Percentiles rank a stretch among this genome's conserved stretches.
Evolutionary conservation across 1,284 basidiomycete genomes (phyloP).

Genomic region (Austroboletus rostrupii): DNA sequence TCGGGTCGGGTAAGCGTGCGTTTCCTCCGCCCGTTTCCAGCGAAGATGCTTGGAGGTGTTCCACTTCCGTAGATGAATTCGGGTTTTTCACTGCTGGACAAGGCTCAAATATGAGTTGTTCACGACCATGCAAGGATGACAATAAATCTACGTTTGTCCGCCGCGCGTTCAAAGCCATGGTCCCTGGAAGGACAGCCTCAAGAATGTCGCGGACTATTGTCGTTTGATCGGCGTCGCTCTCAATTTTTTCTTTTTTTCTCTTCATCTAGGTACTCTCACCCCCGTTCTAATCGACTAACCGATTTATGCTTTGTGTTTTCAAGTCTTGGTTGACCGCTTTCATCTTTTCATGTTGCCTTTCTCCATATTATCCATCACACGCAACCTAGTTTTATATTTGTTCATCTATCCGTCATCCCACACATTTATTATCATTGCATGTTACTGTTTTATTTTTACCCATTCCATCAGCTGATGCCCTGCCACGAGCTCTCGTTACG

Average conservation of each 20-base stretch:
- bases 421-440: constrained; percentile 17
- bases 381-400: background rate
- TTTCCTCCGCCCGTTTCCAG: constrained; percentile 69
- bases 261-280: background rate
- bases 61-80: constrained; percentile 51
- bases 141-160: constrained; percentile 51
- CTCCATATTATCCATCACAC: constrained; percentile 21
- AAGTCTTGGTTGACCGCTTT: constrained; percentile 4
- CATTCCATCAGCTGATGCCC: constrained; percentile 10
- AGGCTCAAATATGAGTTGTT: constrained; percentile 18
- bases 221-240: constrained; percentile 13
- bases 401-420: constrained; percentile 2
- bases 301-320: constrained; percentile 17
- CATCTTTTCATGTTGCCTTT: constrained; percentile 12
- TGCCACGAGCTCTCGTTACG: constrained; percentile 19
- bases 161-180: constrained; percentile 65
- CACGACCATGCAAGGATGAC: constrained; percentile 40
- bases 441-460: constrained; percentile 3
- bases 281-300: constrained; percentile 14
- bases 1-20: constrained; percentile 46
- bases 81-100: constrained; percentile 41
- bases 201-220: constrained; percentile 39
- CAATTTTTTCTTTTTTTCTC: background rate
- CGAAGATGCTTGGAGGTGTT: constrained; percentile 44
- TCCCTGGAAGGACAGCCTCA: constrained; percentile 50